These are phyloP conservation scores for Chalciporus pseudorubinellus DNA, from an alignment of 768 basidiomycete genomes.

Conservation along the genomic window DNA sequence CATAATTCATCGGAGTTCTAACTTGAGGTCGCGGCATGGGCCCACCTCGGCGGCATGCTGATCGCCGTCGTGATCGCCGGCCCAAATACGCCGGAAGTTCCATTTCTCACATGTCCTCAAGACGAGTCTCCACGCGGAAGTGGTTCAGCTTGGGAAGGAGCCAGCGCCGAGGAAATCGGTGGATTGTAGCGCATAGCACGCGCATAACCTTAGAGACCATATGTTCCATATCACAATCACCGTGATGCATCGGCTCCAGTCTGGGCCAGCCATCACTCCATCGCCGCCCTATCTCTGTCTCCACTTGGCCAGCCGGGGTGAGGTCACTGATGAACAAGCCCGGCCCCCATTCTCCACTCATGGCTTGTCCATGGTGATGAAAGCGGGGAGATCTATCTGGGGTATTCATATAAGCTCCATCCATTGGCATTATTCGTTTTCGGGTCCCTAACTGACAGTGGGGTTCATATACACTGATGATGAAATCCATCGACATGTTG, in stretches of 20 bases:
- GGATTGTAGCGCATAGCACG: conserved; percentile 3
- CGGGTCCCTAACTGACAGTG: background rate
- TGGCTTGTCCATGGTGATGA: background rate
- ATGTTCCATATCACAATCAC: conserved; percentile 11
- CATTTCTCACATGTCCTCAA: too few relatives aligned
- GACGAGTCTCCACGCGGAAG: background rate
- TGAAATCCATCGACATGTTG: background rate
- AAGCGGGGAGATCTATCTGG: conserved; percentile 1
- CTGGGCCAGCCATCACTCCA: background rate
- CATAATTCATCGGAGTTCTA: too few relatives aligned
- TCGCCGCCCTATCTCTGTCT: background rate
- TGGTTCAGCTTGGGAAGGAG: conserved; percentile 15
- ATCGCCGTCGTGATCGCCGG: too few relatives aligned
- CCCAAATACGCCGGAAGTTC: too few relatives aligned
- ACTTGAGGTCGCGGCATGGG: too few relatives aligned
- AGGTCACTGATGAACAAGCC: too few relatives aligned
- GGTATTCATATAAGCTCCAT: background rate
- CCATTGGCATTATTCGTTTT: too few relatives aligned
- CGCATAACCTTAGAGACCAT: conserved; percentile 9
- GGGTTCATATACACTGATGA: background rate
- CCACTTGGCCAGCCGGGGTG: background rate
- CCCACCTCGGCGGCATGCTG: too few relatives aligned
- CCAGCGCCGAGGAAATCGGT: conserved; percentile 13
- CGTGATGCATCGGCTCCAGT: conserved; percentile 5
- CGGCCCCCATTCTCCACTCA: background rate